Evolutionary conservation across 805 yeast species (phyloP).

Genomic region (Monosporozyma yasuniensis): DNA sequence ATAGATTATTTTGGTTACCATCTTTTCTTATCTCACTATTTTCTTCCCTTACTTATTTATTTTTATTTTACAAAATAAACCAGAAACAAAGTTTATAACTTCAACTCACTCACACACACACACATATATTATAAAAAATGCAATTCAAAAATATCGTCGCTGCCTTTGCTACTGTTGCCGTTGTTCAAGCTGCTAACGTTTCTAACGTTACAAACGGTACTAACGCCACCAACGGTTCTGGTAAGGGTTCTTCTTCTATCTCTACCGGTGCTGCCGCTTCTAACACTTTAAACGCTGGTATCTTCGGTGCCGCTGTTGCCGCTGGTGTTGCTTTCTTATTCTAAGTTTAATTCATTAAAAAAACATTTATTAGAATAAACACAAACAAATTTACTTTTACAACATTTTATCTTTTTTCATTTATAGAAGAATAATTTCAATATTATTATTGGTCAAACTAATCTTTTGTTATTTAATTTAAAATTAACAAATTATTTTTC

Average conservation of each 20-base stretch:
- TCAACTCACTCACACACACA: neutral
- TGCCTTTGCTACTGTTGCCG: slow-evolving; percentile 62
- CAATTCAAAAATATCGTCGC: slow-evolving; percentile 62
- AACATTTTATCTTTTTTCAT: too few species aligned
- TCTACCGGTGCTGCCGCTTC: slow-evolving; percentile 45
- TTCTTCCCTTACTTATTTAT: neutral
- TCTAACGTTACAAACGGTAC: slow-evolving; percentile 24
- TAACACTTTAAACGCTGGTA: slow-evolving; percentile 59
- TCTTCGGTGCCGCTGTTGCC: slow-evolving; percentile 76
- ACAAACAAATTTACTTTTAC: too few species aligned
- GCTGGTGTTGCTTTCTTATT: slow-evolving; percentile 59
- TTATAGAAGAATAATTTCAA: neutral
- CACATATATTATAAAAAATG: slow-evolving; percentile 33
- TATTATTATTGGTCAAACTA: neutral
- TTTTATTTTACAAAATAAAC: neutral
- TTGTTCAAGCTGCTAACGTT: slow-evolving; percentile 46
- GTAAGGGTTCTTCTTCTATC: slow-evolving; percentile 14
- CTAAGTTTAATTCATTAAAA: slow-evolving; percentile 28
- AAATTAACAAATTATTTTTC: too few species aligned
- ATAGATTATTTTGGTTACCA: too few species aligned
- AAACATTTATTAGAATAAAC: too few species aligned
- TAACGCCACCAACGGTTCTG: neutral
- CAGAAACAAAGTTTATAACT: neutral
- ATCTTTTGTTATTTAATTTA: too few species aligned
- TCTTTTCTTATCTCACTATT: neutral